Evolutionary conservation across 208 protist species (phyloP).

Genomic region (Wallacemonas sp.): DNA sequence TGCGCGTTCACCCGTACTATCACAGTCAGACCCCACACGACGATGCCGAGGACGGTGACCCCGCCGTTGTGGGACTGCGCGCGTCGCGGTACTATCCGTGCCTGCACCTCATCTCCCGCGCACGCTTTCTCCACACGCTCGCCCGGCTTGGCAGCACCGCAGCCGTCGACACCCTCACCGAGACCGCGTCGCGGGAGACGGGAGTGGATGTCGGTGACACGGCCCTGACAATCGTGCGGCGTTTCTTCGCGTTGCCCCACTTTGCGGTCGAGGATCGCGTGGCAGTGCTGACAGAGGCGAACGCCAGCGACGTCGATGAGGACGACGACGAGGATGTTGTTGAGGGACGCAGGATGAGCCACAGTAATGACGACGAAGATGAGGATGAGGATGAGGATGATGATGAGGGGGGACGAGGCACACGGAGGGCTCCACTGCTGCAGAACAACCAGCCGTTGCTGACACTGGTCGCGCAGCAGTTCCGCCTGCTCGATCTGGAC

Average conservation of each 20-base stretch:
- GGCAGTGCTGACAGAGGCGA: constrained; percentile 1
- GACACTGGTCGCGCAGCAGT: not conserved
- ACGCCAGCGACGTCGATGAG: not conserved
- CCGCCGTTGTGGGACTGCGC: not conserved
- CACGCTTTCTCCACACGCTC: constrained; percentile 11
- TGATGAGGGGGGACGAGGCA: not conserved
- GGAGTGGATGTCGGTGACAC: not conserved
- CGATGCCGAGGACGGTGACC: not conserved
- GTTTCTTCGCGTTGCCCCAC: not conserved
- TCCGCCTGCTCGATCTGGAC: constrained; percentile 12
- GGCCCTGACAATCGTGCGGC: not conserved
- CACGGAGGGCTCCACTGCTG: not conserved
- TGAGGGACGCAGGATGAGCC: not conserved
- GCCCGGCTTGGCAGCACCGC: constrained; percentile 2
- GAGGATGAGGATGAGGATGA: not conserved
- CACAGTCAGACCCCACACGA: not conserved
- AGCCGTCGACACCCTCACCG: not conserved
- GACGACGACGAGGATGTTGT: not conserved
- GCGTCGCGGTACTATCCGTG: not conserved
- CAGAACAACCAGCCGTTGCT: not conserved
- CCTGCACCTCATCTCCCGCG: constrained; percentile 1
- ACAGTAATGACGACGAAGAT: too few relatives aligned
- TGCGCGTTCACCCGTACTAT: constrained; percentile 6
- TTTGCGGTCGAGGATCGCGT: constrained; percentile 1
- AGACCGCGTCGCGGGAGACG: not conserved